phyloP scores from a whole-genome alignment of 1,139 yeast genomes.

The Hyphopichia wangnamkhiaoensis region DNA sequence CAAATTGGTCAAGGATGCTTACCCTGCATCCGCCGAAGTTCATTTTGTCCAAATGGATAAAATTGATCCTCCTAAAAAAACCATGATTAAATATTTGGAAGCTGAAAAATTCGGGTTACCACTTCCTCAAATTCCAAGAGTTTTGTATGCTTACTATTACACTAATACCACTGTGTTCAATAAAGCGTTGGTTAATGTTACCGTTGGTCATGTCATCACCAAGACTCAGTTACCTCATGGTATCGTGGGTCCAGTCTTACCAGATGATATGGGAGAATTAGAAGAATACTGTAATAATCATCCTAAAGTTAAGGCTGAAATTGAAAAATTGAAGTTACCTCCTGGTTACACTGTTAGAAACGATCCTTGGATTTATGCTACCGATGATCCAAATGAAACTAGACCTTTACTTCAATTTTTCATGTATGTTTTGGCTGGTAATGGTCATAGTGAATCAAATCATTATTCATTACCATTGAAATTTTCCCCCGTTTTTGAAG shows the following conservation, averaged over 20 bases:
- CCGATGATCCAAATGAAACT: slow-evolving; percentile 60
- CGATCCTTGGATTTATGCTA: slow-evolving; percentile 92
- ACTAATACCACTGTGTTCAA: slow-evolving; percentile 57
- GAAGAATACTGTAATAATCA: slow-evolving; percentile 54
- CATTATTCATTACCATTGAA: slow-evolving; percentile 83
- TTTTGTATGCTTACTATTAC: slow-evolving; percentile 68
- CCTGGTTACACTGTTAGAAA: slow-evolving; percentile 56
- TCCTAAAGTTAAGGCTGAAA: slow-evolving; percentile 62
- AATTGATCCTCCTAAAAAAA: slow-evolving; percentile 80
- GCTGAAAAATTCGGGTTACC: slow-evolving; percentile 65
- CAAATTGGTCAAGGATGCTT: slow-evolving; percentile 60
- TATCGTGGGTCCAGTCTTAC: slow-evolving; percentile 71
- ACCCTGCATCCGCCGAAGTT: slow-evolving; percentile 48
- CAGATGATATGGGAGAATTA: slow-evolving; percentile 62
- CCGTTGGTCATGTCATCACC: slow-evolving; percentile 64
- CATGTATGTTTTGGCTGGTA: slow-evolving; percentile 72
- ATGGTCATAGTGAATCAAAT: slow-evolving; percentile 75
- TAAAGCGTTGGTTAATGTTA: slow-evolving; percentile 73
- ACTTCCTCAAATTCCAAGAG: slow-evolving; percentile 62
- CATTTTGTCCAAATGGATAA: slow-evolving; percentile 76
- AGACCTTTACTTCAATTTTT: slow-evolving; percentile 72
- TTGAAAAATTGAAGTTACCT: slow-evolving; percentile 65
- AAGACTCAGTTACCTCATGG: slow-evolving; percentile 60
- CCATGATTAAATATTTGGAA: slow-evolving; percentile 66
- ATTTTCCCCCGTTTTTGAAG: slow-evolving; percentile 79